A percentile compares a stretch with the other conserved stretches of the same genome.
Conservation (phyloP, 2,329 filamentous ascomycete species). For the Polytolypa hystricis region DNA sequence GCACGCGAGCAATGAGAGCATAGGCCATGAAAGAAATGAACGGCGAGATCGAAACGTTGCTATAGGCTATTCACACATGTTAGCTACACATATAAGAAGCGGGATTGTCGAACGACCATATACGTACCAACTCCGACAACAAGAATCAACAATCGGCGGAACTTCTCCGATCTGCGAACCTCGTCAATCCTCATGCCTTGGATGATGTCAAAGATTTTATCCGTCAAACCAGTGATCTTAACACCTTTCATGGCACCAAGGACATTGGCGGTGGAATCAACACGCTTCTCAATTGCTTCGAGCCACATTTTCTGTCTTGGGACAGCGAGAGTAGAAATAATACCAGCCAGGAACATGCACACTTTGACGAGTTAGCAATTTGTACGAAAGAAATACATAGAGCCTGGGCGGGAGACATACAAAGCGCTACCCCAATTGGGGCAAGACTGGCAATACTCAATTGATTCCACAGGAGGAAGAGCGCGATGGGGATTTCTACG, state of each 20-base stretch:
- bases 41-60: too few species aligned
- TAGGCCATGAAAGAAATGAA: too few species aligned
- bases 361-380: neutral
- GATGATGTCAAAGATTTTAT: conserved; percentile 28
- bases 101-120: too few species aligned
- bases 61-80: too few species aligned
- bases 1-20: too few species aligned
- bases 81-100: too few species aligned
- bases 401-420: too few species aligned
- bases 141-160: conserved; percentile 31
- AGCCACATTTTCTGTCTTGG: conserved; percentile 38
- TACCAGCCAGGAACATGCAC: neutral
- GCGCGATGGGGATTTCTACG: conserved; percentile 35
- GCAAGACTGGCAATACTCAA: conserved; percentile 35
- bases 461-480: conserved; percentile 32
- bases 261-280: conserved; percentile 38
- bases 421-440: conserved; percentile 34
- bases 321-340: conserved; percentile 20
- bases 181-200: conserved; percentile 32
- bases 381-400: too few species aligned
- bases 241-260: conserved; percentile 42
- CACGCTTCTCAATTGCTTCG: conserved; percentile 38
- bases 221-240: conserved; percentile 39
- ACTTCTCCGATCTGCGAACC: conserved; percentile 30
- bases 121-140: conserved; percentile 30